Evolutionary conservation across 352 stramenopile species (phyloP).

Genomic region (Globisporangium iwayamae): DNA sequence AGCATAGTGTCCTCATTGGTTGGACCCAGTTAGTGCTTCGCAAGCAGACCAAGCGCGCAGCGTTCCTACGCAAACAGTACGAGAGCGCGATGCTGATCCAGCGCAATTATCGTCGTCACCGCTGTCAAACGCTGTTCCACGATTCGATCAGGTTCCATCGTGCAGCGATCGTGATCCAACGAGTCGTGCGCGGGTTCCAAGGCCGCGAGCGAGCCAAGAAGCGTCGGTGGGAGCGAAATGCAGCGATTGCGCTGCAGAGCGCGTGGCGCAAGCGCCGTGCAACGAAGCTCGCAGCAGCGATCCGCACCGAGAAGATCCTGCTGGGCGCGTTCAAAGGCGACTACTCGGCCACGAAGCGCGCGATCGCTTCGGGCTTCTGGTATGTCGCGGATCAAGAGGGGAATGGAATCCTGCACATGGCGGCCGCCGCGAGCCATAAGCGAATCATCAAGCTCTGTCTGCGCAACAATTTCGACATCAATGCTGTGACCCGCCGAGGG

Average conservation of each 20-base stretch:
- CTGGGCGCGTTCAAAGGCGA: conserved; percentile 68
- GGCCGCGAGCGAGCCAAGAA: conserved; percentile 33
- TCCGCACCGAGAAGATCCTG: conserved; percentile 57
- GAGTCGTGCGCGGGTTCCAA: conserved; percentile 42
- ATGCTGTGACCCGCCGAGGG: conserved; percentile 44
- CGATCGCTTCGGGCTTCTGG: conserved; percentile 47
- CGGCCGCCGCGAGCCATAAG: conserved; percentile 62
- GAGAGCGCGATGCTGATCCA: conserved; percentile 60
- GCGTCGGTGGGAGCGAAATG: conserved; percentile 35
- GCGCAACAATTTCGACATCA: conserved; percentile 70
- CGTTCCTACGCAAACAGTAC: conserved; percentile 28
- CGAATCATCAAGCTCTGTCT: conserved; percentile 82
- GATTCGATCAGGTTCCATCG: conserved; percentile 30
- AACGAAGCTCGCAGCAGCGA: conserved; percentile 26
- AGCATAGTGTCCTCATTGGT: conserved; percentile 14
- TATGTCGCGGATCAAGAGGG: conserved; percentile 50
- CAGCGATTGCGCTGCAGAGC: conserved; percentile 49
- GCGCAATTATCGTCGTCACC: conserved; percentile 53
- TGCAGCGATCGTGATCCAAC: conserved; percentile 56
- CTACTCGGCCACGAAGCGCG: conserved; percentile 60
- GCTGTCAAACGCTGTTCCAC: conserved; percentile 48
- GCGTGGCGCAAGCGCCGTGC: conserved; percentile 50
- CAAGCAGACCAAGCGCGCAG: conserved; percentile 38
- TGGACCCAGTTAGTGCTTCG: conserved; percentile 24
- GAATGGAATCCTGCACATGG: conserved; percentile 73